These are phyloP conservation scores for Neurospora cerealis DNA, from an alignment of 495 filamentous ascomycete species.

Conservation along the genomic window DNA sequence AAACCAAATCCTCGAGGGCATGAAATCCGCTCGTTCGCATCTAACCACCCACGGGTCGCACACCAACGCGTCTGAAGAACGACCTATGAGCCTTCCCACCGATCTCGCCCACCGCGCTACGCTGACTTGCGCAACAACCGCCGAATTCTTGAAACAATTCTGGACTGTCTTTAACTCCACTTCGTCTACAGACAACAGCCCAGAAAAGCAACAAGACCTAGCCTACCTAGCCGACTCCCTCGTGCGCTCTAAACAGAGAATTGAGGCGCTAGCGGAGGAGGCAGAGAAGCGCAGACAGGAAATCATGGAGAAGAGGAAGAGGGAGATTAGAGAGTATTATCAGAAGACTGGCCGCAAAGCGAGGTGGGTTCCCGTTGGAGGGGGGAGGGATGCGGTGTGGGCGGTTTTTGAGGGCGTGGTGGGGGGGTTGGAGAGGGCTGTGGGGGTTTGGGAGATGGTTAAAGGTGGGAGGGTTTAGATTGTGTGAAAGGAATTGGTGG, in stretches of 20 bases:
- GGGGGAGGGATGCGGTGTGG: conserved; percentile 66
- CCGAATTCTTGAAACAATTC: conserved; percentile 93
- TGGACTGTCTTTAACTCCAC: conserved; percentile 84
- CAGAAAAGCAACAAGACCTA: conserved; percentile 55
- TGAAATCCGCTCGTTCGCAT: conserved; percentile 6
- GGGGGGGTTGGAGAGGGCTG: conserved; percentile 53
- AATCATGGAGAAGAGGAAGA: conserved; percentile 52
- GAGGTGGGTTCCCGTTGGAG: conserved; percentile 54
- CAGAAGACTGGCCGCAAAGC: conserved; percentile 60
- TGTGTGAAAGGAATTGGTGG: no score
- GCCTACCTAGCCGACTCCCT: conserved; percentile 69
- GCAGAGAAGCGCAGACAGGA: conserved; percentile 65
- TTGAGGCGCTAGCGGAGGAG: conserved; percentile 67
- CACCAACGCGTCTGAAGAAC: conserved; percentile 26
- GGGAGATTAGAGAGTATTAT: conserved; percentile 56
- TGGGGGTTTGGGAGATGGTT: conserved; percentile 46
- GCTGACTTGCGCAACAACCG: conserved; percentile 83
- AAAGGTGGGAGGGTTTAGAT: not conserved
- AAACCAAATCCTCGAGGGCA: conserved; percentile 43
- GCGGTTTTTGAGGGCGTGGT: conserved; percentile 64
- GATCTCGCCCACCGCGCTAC: no score
- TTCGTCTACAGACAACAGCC: conserved; percentile 25
- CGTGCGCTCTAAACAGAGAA: conserved; percentile 61
- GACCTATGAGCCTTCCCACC: no score
- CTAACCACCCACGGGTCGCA: not conserved